A percentile compares a stretch with the other conserved stretches of the same genome.
Conservation (phyloP, 2,329 filamentous ascomycete species). For the Penicillium occitanis region DNA sequence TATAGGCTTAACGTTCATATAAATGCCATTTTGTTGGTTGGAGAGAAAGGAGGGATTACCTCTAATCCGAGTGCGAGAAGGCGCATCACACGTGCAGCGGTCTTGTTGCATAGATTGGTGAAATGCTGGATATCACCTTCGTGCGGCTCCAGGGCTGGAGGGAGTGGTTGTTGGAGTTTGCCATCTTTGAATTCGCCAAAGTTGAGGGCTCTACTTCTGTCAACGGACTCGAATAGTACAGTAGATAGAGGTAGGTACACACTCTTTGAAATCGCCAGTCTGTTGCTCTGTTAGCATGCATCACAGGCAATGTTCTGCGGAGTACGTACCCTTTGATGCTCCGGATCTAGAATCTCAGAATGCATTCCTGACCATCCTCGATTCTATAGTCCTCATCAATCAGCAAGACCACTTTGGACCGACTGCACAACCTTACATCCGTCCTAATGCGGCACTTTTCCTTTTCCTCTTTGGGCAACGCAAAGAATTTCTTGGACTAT, state of each 20-base stretch:
- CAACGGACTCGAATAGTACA: too few relatives aligned
- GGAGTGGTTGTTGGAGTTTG: slow-evolving; percentile 75
- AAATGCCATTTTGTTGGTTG: not conserved
- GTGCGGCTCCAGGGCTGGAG: slow-evolving; percentile 60
- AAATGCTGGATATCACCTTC: slow-evolving; percentile 66
- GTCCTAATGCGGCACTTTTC: slow-evolving; percentile 70
- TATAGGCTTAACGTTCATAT: not conserved
- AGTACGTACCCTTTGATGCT: slow-evolving; percentile 67
- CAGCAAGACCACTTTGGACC: not conserved
- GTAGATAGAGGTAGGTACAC: too few relatives aligned
- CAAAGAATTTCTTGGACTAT: slow-evolving; percentile 72
- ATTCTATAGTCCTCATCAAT: slow-evolving; percentile 56
- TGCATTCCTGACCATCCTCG: slow-evolving; percentile 88
- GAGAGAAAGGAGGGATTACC: slow-evolving; percentile 39
- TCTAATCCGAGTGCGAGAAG: slow-evolving; percentile 77
- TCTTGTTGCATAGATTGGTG: slow-evolving; percentile 65
- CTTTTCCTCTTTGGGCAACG: slow-evolving; percentile 69
- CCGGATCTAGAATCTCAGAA: slow-evolving; percentile 81
- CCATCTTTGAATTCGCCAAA: slow-evolving; percentile 72
- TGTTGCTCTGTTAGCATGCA: slow-evolving; percentile 35
- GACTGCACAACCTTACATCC: slow-evolving; percentile 40
- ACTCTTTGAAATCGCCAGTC: slow-evolving; percentile 89
- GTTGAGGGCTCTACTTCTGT: slow-evolving; percentile 75
- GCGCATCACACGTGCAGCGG: slow-evolving; percentile 71
- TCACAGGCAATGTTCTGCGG: not conserved